Conservation (phyloP, 176 grass and related monocot species). For the Musa troglodytarum region DNA sequence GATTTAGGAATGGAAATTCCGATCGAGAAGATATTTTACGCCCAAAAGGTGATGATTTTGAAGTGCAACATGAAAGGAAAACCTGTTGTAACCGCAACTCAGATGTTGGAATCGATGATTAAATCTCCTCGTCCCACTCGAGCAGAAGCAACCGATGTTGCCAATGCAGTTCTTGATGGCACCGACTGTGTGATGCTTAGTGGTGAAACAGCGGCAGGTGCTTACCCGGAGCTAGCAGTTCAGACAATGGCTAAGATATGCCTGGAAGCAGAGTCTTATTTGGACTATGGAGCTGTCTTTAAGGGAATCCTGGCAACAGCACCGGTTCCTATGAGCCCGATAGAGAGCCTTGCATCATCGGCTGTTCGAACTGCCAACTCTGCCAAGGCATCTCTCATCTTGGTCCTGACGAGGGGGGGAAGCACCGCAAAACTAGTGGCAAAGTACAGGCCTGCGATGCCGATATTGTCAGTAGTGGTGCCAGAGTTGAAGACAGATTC, state of each 20-base stretch:
- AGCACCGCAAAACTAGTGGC: slow-evolving; percentile 7
- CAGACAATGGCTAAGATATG: slow-evolving; percentile 14
- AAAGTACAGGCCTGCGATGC: background rate
- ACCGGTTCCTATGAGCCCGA: slow-evolving; percentile 5
- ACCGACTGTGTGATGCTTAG: slow-evolving; percentile 22
- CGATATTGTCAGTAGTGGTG: slow-evolving; percentile 6
- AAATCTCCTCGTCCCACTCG: slow-evolving; percentile 18
- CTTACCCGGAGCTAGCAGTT: slow-evolving; percentile 15
- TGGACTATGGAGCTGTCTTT: background rate
- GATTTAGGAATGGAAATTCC: slow-evolving; percentile 22
- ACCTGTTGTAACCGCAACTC: slow-evolving; percentile 17
- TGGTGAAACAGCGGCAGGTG: slow-evolving; percentile 12
- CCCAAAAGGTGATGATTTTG: slow-evolving; percentile 10
- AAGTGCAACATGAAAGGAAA: slow-evolving; percentile 17
- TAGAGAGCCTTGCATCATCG: slow-evolving; percentile 1
- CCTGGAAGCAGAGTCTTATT: slow-evolving; percentile 11
- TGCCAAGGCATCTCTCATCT: slow-evolving; percentile 3
- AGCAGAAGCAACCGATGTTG: slow-evolving; percentile 19
- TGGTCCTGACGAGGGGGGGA: slow-evolving; percentile 15
- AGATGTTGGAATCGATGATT: slow-evolving; percentile 20
- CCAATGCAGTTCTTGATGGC: slow-evolving; percentile 22
- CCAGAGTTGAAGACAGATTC: slow-evolving; percentile 9
- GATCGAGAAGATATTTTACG: slow-evolving; percentile 3
- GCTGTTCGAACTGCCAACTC: slow-evolving; percentile 4
- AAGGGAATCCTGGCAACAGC: background rate